Evolutionary conservation across 1,284 basidiomycete species (phyloP), one percentile per base, ranked within the genome.

Genomic region (Leccinum subspadiceum): DNA sequence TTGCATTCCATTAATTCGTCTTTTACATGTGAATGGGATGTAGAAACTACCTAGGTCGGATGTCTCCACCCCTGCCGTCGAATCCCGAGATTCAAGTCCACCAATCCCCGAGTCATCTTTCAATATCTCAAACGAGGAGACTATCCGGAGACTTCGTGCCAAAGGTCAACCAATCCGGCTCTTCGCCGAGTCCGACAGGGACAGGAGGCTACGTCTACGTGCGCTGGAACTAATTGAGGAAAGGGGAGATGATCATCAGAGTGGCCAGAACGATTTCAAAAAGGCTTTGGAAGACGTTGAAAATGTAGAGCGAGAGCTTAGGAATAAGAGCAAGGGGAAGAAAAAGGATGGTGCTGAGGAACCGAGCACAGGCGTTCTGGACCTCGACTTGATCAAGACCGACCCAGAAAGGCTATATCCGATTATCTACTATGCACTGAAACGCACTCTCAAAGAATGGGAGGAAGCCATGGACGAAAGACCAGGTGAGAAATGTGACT

Each of bases 381-480:
- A 97, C 72, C 75, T 98, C 29, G 79, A 77, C 6, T 81, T 98
- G 54, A 76, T 98, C 73, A 96, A 96, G 79, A 88, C 85, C 20
- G 93, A 98, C 72, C 92, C 94, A n/a, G 92, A 96, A 77, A 97
- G 93, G 76, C 80, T 99, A 24, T 98, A 99, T 73, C 97, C 97
- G 1, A 81, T 98, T 69, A 97, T 99, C 62, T 99, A 99, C 74
- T 96, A 96, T 74, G 94, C 95, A 2, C 79, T 99, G 63, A 99
- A 99, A 81, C 82, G 88, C 56, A 88, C 91, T 1, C 79, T 99
- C 60, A 93, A 93, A 70, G 97, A 99, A 70, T 99, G 97, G 97
- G 96, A 90, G 65, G 89, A 93, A 68, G 90, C 89, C 58, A 91
- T 99, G 86, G 93, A 93, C 58, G 89, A 93, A 62, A 82, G 96